Evolutionary conservation across 148 eudicot species (phyloP), one percentile per base, ranked within the genome.

Genomic region (Polygonum aviculare): DNA sequence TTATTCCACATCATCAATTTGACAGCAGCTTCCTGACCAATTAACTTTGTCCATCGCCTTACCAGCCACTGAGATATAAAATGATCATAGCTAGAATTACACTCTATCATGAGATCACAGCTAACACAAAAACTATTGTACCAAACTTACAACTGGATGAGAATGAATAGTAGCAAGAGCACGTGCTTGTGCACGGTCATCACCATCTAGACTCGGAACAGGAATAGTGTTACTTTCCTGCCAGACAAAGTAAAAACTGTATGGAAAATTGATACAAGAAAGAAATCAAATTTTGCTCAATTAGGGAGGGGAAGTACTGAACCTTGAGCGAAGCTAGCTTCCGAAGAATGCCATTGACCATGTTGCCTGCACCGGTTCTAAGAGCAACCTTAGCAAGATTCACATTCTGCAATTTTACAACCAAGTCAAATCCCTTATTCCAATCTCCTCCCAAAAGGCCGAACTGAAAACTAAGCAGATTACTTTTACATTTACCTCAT

Each of bases 361-460:
- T 86, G 84, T 92, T 92, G 51, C 98, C 98, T 77, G 98, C 98
- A 77, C 98, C 98, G 55, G 95, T 90, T 81, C 98, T 92, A 54
- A 94, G 92, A 52, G 97, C 89, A 84, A 81, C 81, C 86, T 92
- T 94, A 65, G 98, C 98, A 75, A 94, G 96, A 85, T 84, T 89
- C 72, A 94, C 98, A 84, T 89, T 94, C 98, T 94, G 88, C 75
- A 78, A 76, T 15, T 31, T 41, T 19, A 67, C n/a, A 35, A 19
- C 5, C n/a, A 22, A 7, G 5, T 50, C 40, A 57, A 67, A 67
- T 38, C 15, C 44, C 41, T 67, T 14, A 16, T 5, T 67, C 21
- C n/a, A 35, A 18, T 62, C 8, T 62, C 45, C 38, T 5, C 72
- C 3, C 2, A 67, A 67, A 21, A 36, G 9, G 21, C 72, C 4